phyloP scores from a whole-genome alignment of 2,329 filamentous ascomycete genomes.

The Colletotrichum musicola region DNA sequence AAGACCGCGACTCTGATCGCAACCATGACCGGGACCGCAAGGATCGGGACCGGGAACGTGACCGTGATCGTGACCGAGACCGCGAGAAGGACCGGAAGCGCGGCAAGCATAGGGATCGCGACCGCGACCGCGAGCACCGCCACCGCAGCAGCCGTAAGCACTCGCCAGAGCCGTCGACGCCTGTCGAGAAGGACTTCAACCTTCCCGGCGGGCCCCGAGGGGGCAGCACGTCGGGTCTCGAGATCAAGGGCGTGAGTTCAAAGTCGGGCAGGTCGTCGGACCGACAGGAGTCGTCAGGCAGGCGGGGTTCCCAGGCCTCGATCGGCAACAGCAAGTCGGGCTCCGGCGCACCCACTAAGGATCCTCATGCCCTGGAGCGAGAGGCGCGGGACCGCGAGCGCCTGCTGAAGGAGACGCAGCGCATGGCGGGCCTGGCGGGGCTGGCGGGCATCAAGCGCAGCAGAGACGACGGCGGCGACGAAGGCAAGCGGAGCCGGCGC shows the following conservation, averaged over 20 bases:
- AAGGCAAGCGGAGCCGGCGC: slow-evolving; percentile 55
- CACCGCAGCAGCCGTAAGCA: slow-evolving; percentile 51
- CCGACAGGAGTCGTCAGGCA: slow-evolving; percentile 45
- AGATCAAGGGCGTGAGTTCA: slow-evolving; percentile 53
- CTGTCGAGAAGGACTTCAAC: slow-evolving; percentile 56
- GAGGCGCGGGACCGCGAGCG: slow-evolving; percentile 76
- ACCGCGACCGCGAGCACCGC: slow-evolving; percentile 54
- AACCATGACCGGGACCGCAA: slow-evolving; percentile 53
- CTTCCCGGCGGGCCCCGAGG: slow-evolving; percentile 56
- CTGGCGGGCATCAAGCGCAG: slow-evolving; percentile 63
- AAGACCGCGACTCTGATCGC: slow-evolving; percentile 53
- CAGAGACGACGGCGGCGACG: slow-evolving; percentile 55
- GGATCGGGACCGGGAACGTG: slow-evolving; percentile 51
- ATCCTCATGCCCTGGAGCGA: slow-evolving; percentile 78
- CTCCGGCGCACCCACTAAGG: slow-evolving; percentile 50
- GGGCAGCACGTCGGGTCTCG: slow-evolving; percentile 45
- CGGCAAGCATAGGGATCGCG: slow-evolving; percentile 45
- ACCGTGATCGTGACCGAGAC: slow-evolving; percentile 54
- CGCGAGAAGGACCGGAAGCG: slow-evolving; percentile 44
- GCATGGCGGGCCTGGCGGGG: slow-evolving; percentile 67
- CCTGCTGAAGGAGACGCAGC: slow-evolving; percentile 76
- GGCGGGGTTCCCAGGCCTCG: slow-evolving; percentile 53
- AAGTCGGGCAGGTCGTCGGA: slow-evolving; percentile 41
- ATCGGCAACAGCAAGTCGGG: slow-evolving; percentile 41
- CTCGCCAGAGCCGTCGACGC: slow-evolving; percentile 46